Evolutionary conservation across 768 basidiomycete species (phyloP).

Genomic region (Mycena pura): DNA sequence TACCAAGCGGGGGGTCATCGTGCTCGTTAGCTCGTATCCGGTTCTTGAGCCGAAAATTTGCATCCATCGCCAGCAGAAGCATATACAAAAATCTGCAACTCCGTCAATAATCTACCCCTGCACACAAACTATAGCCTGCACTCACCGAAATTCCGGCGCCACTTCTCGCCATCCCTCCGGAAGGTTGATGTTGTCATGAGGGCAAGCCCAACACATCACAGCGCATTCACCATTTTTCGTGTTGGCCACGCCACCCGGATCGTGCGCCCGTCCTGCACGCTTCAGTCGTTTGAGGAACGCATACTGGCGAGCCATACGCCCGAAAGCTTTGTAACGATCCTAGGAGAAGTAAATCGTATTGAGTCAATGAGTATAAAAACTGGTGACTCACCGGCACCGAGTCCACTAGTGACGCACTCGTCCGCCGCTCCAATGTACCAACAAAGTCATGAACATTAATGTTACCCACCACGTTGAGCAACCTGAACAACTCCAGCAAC

Average conservation of each 20-base stretch:
- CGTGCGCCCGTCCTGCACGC: slow-evolving; percentile 14
- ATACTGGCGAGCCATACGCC: slow-evolving; percentile 12
- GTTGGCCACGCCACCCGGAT: background rate
- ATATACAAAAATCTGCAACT: no score
- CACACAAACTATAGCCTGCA: no score
- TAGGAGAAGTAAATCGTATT: no score
- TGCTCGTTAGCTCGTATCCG: background rate
- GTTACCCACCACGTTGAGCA: slow-evolving; percentile 15
- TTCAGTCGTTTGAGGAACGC: background rate
- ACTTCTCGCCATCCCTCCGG: slow-evolving; percentile 20
- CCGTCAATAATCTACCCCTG: no score
- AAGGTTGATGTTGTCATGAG: slow-evolving; percentile 16
- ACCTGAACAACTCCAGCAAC: slow-evolving; percentile 8
- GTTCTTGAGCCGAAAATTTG: no score
- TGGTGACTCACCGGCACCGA: background rate
- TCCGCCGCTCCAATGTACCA: background rate
- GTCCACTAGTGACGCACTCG: background rate
- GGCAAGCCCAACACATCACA: slow-evolving; percentile 24
- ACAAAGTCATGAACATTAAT: slow-evolving; percentile 20
- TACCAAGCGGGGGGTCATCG: background rate
- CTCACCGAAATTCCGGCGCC: background rate
- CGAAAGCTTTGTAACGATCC: slow-evolving; percentile 8
- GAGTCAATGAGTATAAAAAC: no score
- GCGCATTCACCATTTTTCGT: slow-evolving; percentile 4
- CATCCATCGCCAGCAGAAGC: no score